Percentiles rank a stretch among this genome's conserved stretches.
Conservation (phyloP, 179 eudicot genomes). For the Gypsophila paniculata region DNA sequence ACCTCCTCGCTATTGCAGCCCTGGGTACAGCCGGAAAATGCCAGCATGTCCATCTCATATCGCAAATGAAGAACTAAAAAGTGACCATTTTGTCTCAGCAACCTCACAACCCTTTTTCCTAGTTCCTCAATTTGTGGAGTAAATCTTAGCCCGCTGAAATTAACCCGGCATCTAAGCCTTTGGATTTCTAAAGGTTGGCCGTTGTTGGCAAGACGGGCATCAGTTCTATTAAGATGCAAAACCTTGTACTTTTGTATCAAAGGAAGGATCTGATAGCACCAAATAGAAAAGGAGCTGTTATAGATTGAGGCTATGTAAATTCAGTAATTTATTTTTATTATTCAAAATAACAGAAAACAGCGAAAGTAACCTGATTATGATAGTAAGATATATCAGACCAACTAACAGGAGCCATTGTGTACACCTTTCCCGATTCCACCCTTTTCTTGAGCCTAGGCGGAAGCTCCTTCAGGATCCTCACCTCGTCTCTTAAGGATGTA, state of each 20-base stretch:
- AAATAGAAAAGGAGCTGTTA: constrained; percentile 10
- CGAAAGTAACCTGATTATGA: constrained; percentile 34
- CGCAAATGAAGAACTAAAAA: constrained; percentile 50
- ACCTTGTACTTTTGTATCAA: constrained; percentile 43
- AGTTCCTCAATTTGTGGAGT: constrained; percentile 49
- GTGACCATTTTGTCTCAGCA: constrained; percentile 48
- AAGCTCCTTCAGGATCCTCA: constrained; percentile 42
- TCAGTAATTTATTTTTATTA: background rate
- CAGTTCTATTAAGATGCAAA: constrained; percentile 46
- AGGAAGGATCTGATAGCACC: constrained; percentile 41
- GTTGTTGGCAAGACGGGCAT: constrained; percentile 52
- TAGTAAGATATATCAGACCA: constrained; percentile 54
- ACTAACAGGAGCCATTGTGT: constrained; percentile 52
- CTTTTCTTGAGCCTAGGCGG: constrained; percentile 43
- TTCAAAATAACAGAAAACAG: background rate
- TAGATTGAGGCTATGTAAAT: background rate
- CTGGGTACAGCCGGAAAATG: constrained; percentile 52
- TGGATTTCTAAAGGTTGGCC: constrained; percentile 45
- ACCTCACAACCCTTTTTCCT: constrained; percentile 41
- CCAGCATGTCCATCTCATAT: constrained; percentile 55
- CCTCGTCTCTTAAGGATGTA: constrained; percentile 48
- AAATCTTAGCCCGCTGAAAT: constrained; percentile 40
- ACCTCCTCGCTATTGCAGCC: constrained; percentile 51
- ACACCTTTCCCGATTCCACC: constrained; percentile 48
- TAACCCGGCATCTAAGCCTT: constrained; percentile 44